Conservation (phyloP, 2,329 filamentous ascomycete genomes). For the Penicillium sclerotiorum region DNA sequence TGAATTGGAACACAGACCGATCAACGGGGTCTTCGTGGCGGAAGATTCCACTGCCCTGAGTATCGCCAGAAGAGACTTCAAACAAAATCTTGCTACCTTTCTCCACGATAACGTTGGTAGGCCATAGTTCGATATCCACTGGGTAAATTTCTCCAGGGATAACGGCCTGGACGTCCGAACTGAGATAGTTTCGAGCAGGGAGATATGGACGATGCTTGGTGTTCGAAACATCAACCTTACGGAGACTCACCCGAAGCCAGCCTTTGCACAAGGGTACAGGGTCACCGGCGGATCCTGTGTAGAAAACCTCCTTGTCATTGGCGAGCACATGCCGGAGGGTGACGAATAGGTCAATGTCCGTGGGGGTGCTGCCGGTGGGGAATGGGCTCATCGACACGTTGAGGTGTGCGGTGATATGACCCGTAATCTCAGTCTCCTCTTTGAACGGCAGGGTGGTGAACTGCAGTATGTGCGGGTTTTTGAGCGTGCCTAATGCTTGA, state of each 20-base stretch:
- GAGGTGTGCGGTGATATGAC: conserved; percentile 66
- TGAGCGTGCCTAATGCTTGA: conserved; percentile 60
- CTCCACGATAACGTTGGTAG: conserved; percentile 41
- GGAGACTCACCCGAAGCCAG: conserved; percentile 57
- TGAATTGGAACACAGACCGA: conserved; percentile 26
- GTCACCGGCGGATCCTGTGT: conserved; percentile 60
- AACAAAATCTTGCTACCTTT: conserved; percentile 34
- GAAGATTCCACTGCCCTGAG: conserved; percentile 55
- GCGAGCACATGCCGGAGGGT: conserved; percentile 57
- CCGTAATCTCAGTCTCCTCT: conserved; percentile 69
- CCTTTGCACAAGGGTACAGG: conserved; percentile 58
- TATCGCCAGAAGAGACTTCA: conserved; percentile 49
- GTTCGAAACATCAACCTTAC: conserved; percentile 50
- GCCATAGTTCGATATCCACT: conserved; percentile 52
- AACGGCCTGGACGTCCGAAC: conserved; percentile 51
- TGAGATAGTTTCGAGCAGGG: conserved; percentile 55
- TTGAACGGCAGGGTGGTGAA: conserved; percentile 63
- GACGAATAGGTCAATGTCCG: conserved; percentile 59
- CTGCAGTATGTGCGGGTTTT: conserved; percentile 57
- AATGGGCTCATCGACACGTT: conserved; percentile 59
- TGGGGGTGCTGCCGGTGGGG: conserved; percentile 42
- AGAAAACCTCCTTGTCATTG: conserved; percentile 55
- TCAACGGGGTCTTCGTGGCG: conserved; percentile 46
- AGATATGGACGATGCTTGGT: conserved; percentile 49
- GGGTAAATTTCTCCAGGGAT: conserved; percentile 54